Evolutionary conservation across 2,329 filamentous ascomycete species (phyloP).

Genomic region (Hymenoscyphus linearis): DNA sequence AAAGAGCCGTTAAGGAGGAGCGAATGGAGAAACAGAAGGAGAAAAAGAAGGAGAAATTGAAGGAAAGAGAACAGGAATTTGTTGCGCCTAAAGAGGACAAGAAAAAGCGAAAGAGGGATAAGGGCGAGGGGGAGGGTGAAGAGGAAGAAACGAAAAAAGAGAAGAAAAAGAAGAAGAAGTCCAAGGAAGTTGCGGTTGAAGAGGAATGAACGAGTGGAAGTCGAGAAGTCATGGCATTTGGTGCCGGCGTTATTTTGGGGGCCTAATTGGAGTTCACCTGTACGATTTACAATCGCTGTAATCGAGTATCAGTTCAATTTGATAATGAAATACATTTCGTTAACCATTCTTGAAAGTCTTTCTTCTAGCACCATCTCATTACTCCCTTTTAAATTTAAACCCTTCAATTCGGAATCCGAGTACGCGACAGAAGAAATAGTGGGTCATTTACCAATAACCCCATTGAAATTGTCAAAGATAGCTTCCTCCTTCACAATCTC

Average conservation of each 20-base stretch:
- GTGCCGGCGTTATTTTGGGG: slow-evolving; percentile 10
- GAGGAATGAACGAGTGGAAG: slow-evolving; percentile 8
- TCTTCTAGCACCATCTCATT: not conserved
- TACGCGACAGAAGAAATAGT: not conserved
- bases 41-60: slow-evolving; percentile 84
- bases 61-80: slow-evolving; percentile 80
- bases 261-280: slow-evolving; percentile 1
- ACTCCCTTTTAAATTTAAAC: not conserved
- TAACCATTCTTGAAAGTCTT: not conserved
- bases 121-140: slow-evolving; percentile 21
- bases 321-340: not conserved
- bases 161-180: slow-evolving; percentile 27
- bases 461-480: slow-evolving; percentile 2
- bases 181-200: slow-evolving; percentile 13
- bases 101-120: slow-evolving; percentile 48
- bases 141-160: slow-evolving; percentile 19
- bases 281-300: not conserved
- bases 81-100: slow-evolving; percentile 75
- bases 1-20: slow-evolving; percentile 72
- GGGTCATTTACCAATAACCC: not conserved
- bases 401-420: not conserved
- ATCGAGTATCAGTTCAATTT: not conserved
- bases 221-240: slow-evolving; percentile 12
- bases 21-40: slow-evolving; percentile 77
- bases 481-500: slow-evolving; percentile 19